Base-by-base conservation (phyloP, 257 asterid genomes). In the Salvia rosmarinus region DNA sequence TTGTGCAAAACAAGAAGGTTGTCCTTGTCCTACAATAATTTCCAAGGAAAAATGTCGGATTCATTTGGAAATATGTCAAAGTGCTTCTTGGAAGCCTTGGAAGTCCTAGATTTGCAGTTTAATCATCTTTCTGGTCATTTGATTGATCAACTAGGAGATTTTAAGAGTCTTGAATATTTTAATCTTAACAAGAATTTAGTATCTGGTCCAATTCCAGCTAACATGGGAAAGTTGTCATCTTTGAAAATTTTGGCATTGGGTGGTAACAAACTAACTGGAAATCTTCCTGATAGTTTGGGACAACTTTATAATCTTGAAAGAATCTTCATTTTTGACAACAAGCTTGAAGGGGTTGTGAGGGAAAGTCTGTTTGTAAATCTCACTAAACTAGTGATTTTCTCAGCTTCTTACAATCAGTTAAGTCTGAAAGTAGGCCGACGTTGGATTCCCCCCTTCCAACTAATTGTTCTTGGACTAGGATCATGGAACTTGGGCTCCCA, bases 111-210 rank as follows among this genome's bases (percentile, higher is more conserved):
- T 7, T 20, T 72, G 16, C 0, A 14, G 0, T 1, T 1, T 0
- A 76, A 80, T 58, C 61, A 49, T 5, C 47, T 80, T 19, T n/a
- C 23, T 2, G 58, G 44, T 1, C 0, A 9, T 4, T 19, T 56
- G 11, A 6, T 6, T 0, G 9, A 66, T 43, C 51, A 39, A 9
- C 37, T 80, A 14, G 75, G 52, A 34, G 66, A 80, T 9, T 75
- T 80, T 55, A 55, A 68, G 65, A 43, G 43, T 13, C 76, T 76
- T 20, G 28, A 55, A 51, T 2, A 1, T 1, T 77, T 69, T 52
- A 0, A 1, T 62, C 74, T 73, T 2, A 19, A 6, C 21, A 5
- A 6, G 4, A 58, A 58, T 37, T 14, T 13, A 6, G 16, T 67
- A 3, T 67, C 39, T 6, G 62, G 72, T 34, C 5, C 0, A 16